Evolutionary conservation across 164 flowering plant genomes (phyloP), one percentile per base, ranked within the genome.

Genomic region (Echeveria elegans): DNA sequence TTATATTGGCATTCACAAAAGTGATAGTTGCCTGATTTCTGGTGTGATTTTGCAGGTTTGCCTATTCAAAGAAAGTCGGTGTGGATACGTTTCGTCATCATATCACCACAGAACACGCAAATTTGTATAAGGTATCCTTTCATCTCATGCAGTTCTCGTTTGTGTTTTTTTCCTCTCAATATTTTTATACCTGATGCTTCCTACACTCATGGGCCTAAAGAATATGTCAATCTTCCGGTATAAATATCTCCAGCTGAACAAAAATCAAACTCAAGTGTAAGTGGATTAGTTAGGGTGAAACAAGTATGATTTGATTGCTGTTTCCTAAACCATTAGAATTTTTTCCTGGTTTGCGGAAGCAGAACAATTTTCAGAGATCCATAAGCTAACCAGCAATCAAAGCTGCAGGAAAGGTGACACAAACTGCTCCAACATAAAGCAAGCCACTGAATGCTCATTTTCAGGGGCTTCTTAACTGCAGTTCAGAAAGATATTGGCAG

Each of bases 41-140:
- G 52, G 56, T 63, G 48, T 69, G 41, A 67, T 4, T 65, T 63
- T 74, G 67, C 86, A 89, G 94, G 85, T 83, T 19, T 92, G 97
- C 56, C 26, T 92, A 96, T 76, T 79, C 84, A n/a, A 83, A 76
- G 70, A 82, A 80, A 72, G 92, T 88, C 50, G 97, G 96, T 64
- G 74, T 77, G 75, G 94, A 88, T 76, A 71, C 89, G 71, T 86
- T 92, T 70, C 77, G 83, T 65, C 97, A 92, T 63, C n/a, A 34
- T 34, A 74, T 89, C n/a, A 88, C 96, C 0, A 71, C 71, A 77
- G 90, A 87, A 66, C 97, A 92, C 62, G 89, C 82, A 36, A 84
- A 67, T 69, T 72, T 86, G 60, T 79, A 87, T 23, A 87, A 83
- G 78, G 88, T 92, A 92, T 92, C 97, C 97, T 92, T 86, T 78